Conservation (phyloP, 1,284 basidiomycete genomes). For the Apiotrichum gracile region DNA sequence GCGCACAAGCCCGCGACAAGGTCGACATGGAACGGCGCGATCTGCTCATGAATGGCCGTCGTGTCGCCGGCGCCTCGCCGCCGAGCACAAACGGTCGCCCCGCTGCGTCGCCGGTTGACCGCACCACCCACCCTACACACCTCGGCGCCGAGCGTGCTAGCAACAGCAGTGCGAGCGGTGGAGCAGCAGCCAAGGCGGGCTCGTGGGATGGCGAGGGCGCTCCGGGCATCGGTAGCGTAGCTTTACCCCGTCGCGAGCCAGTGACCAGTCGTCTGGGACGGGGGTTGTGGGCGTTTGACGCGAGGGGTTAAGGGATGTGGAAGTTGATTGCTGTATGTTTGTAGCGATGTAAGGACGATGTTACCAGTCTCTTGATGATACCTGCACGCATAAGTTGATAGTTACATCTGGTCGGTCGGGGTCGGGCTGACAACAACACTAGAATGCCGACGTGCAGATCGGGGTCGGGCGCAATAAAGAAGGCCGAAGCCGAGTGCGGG, state of each 20-base stretch:
- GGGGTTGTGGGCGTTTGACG: slow-evolving; percentile 35
- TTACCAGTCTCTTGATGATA: neutral
- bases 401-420: too few species aligned
- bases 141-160: neutral
- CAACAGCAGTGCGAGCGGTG: slow-evolving; percentile 1
- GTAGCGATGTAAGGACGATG: neutral
- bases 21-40: slow-evolving; percentile 34
- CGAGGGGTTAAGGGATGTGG: slow-evolving; percentile 10
- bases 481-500: too few species aligned
- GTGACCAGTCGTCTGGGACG: slow-evolving; percentile 20
- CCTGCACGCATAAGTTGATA: too few species aligned
- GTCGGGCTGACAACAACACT: too few species aligned
- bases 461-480: too few species aligned
- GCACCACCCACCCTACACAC: neutral
- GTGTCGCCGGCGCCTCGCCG: slow-evolving; percentile 29
- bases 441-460: too few species aligned
- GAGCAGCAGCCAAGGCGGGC: neutral
- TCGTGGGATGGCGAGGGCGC: slow-evolving; percentile 1
- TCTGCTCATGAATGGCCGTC: slow-evolving; percentile 26
- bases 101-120: neutral
- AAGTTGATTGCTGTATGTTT: neutral
- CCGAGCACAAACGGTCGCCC: slow-evolving; percentile 5
- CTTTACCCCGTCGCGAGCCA: slow-evolving; percentile 23
- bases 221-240: slow-evolving; percentile 18
- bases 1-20: neutral